Conservation (phyloP, 768 basidiomycete species). For the Gyrodon lividus region DNA sequence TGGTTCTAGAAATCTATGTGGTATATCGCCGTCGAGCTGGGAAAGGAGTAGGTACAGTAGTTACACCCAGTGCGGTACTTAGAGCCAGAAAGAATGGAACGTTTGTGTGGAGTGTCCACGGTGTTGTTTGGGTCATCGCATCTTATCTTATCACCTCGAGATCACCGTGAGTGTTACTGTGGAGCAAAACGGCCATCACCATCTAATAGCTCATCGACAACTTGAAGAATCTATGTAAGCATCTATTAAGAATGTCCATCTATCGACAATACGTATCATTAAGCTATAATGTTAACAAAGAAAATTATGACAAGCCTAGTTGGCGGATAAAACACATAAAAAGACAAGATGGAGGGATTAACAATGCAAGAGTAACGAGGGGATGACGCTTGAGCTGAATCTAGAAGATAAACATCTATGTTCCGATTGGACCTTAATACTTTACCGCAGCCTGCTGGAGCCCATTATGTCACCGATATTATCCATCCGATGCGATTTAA, state of each 20-base stretch:
- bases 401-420: conserved; percentile 6
- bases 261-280: not conserved
- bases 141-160: conserved; percentile 20
- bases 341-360: no score
- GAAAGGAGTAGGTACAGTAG: no score
- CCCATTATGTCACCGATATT: conserved; percentile 3
- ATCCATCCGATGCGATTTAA: not conserved
- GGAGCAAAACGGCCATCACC: no score
- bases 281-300: no score
- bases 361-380: not conserved
- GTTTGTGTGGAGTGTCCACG: no score
- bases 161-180: not conserved
- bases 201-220: not conserved
- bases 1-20: not conserved
- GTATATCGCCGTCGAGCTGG: no score
- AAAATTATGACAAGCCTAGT: not conserved
- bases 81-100: no score
- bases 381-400: not conserved
- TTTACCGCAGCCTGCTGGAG: not conserved
- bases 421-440: not conserved
- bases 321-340: no score
- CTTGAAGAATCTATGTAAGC: no score
- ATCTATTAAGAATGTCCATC: not conserved
- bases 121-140: not conserved
- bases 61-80: no score